Base-by-base conservation (phyloP, 2,329 filamentous ascomycete genomes). In the Bimuria novae-zelandiae region DNA sequence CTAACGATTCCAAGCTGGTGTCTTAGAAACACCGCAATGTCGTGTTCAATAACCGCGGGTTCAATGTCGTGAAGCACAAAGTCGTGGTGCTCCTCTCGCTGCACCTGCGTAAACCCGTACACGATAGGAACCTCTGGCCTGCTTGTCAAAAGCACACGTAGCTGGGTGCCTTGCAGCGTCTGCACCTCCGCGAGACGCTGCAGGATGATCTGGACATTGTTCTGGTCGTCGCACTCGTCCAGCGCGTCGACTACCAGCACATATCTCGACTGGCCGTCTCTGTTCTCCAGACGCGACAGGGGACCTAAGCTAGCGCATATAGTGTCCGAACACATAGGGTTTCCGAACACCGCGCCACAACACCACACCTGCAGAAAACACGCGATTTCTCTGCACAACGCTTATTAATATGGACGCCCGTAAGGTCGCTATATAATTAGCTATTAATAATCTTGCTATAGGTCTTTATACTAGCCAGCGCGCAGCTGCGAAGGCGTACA, bases 161-260 rank as follows among this genome's bases (percentile, higher is more conserved):
- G 39, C 19, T 50, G 37, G 21, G 58, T 30, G 14, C 47, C 54
- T 33, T 33, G 54, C 54, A 7, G 52, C 22, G 55, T 48, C 51
- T 36, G 36, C 4, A 39, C 16, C 7, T 39, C 36, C 12, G 17
- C 12, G 36, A 63, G 54, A 1, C 57, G 54, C 33, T 59, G 49
- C 22, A 63, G 50, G 19, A 64, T 61, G 8, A 30, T 30, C 32
- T 39, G 33, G 27, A 59, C 42, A 32, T 61, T 49, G 42, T 46
- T 35, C 14, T 59, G 54, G 17, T 43, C 11, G 3, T 69, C 63
- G 43, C 67, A 73, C 44, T 73, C 68, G 37, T 72, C 67, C 8
- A 36, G 32, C n/a, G 32, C 32, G 32, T 36, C 32, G n/a, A 36
- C n/a, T 14, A 36, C 32, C 6, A 36, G 32, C 7, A 16, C n/a